Base-by-base conservation (phyloP, 1,284 basidiomycete genomes). In the Cryptococcus sp. region DNA sequence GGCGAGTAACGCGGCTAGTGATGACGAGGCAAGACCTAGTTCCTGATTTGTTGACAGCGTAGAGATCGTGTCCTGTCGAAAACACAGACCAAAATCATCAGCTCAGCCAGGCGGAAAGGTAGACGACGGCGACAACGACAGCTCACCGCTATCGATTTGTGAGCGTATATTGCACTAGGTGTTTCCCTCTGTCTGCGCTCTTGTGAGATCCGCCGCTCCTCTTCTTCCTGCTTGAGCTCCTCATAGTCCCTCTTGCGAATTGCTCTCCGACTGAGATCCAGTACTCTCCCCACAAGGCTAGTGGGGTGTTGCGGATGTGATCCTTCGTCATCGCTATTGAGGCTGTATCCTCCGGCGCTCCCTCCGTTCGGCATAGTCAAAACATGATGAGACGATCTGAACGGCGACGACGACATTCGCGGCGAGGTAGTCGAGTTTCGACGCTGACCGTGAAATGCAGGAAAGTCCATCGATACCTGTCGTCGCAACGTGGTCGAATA, bases 401-500 rank as follows among this genome's bases (percentile, higher is more conserved):
- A 67, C 64, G 17, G 69, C 51, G 46, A 49, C 52, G 44, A 29
- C 59, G 38, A 17, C 16, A 46, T 43, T n/a, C 53, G 40, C 7
- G 38, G 43, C 29, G 54, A 11, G 51, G 50, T 60, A 11, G 62
- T 57, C 19, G 62, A 53, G 26, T 43, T 40, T 38, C 53, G 55
- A 19, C 51, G 48, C n/a, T 43, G 52, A 17, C 56, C 13, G 17
- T 51, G 23, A 60, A 64, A 49, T 3, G 76, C 59, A 50, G 79
- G 74, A 55, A 59, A n/a, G 11, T 56, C 54, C n/a, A 62, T 39
- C 23, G 53, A 58, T 34, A 50, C 81, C 64, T 91, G 89, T 60
- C 89, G 75, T 52, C 89, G 77, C 23, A 92, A 80, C 0, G 87
- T 89, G 0, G 89, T 91, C 63, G 87, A 89, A 77, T 90, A 91